A percentile compares a stretch with the other conserved stretches of the same genome.
Conservation (phyloP, 371 early-diverging fungal genomes). For the Lichtheimia ramosa region DNA sequence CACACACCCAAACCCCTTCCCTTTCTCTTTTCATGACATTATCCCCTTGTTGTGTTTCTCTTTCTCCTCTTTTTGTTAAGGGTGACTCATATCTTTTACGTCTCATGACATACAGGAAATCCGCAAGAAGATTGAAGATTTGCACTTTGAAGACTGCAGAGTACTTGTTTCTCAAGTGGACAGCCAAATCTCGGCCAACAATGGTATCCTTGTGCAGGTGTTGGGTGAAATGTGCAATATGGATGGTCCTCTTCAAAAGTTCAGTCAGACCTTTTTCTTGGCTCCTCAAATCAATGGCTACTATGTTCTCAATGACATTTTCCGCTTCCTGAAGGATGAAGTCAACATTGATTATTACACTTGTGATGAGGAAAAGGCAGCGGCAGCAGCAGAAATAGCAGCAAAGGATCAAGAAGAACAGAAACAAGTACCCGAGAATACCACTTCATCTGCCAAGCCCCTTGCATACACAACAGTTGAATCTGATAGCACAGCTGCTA, state of each 20-base stretch:
- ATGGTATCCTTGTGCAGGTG: conserved; percentile 89
- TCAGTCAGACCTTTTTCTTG: conserved; percentile 93
- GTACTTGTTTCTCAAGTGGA: conserved; percentile 91
- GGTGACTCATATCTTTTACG: background rate
- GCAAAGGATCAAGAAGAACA: conserved; percentile 5
- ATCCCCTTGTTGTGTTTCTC: too few relatives aligned
- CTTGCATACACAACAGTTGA: conserved; percentile 6
- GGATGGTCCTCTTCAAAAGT: conserved; percentile 77
- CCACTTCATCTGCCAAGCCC: conserved; percentile 1
- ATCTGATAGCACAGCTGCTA: conserved; percentile 18
- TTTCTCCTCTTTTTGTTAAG: too few relatives aligned
- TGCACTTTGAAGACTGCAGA: conserved; percentile 79
- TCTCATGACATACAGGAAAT: conserved; percentile 79
- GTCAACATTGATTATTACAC: conserved; percentile 21
- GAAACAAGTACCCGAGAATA: background rate
- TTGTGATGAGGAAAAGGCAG: conserved; percentile 12
- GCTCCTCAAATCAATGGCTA: conserved; percentile 90
- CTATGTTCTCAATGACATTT: conserved; percentile 93
- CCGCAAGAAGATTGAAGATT: conserved; percentile 69
- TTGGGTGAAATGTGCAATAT: conserved; percentile 91
- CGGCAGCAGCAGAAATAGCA: background rate
- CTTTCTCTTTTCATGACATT: too few relatives aligned
- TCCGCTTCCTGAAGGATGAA: conserved; percentile 91
- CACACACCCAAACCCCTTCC: too few relatives aligned
- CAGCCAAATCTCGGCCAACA: conserved; percentile 72